Percentiles rank a stretch among this genome's conserved stretches.
phyloP scores from a whole-genome alignment of 352 stramenopile genomes.

The Plasmopara muralis region DNA sequence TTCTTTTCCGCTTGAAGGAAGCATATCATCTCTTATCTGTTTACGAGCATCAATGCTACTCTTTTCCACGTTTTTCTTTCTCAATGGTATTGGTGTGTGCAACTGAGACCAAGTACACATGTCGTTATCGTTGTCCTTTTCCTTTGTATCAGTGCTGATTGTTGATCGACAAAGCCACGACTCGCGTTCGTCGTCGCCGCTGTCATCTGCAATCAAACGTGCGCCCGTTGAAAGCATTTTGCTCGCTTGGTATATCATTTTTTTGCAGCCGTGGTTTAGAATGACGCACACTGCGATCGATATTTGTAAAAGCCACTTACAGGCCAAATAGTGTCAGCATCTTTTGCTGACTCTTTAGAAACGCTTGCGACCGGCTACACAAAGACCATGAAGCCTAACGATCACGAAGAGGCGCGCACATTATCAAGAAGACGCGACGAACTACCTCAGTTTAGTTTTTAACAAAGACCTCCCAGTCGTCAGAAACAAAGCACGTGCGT shows the following conservation, averaged over 20 bases:
- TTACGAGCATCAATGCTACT: conserved; percentile 1
- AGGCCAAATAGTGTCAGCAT: conserved; percentile 3
- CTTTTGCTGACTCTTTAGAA: conserved; percentile 24
- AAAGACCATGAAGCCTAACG: conserved; percentile 14
- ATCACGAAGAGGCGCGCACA: conserved; percentile 22
- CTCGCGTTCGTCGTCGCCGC: conserved; percentile 20
- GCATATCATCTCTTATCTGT: neutral
- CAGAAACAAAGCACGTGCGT: conserved; percentile 54
- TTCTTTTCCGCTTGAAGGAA: neutral
- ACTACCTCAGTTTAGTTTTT: conserved; percentile 16
- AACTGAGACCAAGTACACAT: conserved; percentile 20
- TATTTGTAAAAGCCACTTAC: too few relatives aligned
- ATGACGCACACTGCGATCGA: too few relatives aligned
- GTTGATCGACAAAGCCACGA: conserved; percentile 53
- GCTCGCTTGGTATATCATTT: too few relatives aligned
- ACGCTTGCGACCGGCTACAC: conserved; percentile 18
- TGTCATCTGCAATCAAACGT: too few relatives aligned
- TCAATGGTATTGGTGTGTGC: conserved; percentile 13
- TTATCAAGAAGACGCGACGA: conserved; percentile 21
- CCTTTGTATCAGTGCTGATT: conserved; percentile 30
- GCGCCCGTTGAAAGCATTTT: too few relatives aligned
- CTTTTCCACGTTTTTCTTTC: conserved; percentile 1
- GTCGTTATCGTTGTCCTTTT: conserved; percentile 12
- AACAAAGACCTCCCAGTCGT: conserved; percentile 29
- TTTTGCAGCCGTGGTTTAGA: too few relatives aligned